Percentiles rank a stretch among this genome's conserved stretches.
Evolutionary conservation across 1,139 yeast genomes (phyloP).

Genomic region (Yamadazyma spencermartinsiae): DNA sequence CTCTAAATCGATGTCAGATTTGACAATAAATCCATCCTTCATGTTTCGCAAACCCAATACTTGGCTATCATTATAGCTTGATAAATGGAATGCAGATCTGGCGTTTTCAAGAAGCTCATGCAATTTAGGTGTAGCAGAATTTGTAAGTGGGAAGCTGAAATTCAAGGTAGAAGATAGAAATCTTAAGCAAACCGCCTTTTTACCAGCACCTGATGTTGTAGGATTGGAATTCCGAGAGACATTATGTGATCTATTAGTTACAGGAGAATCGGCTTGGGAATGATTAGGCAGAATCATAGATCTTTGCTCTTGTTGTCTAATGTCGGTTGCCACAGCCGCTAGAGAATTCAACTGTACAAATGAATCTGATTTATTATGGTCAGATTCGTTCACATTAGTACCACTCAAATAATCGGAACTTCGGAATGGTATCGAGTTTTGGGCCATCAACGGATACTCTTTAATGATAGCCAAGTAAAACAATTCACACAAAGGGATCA

Average conservation of each 20-base stretch:
- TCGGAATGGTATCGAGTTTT: conserved; percentile 36
- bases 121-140: conserved; percentile 69
- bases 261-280: conserved; percentile 8
- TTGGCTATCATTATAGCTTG: conserved; percentile 19
- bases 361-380: conserved; percentile 15
- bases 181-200: conserved; percentile 35
- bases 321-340: conserved; percentile 43
- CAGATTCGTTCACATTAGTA: conserved; percentile 6
- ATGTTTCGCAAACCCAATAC: conserved; percentile 23
- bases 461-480: conserved; percentile 61
- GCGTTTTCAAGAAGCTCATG: conserved; percentile 71
- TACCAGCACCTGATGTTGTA: conserved; percentile 1
- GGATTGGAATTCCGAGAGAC: not conserved
- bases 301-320: conserved; percentile 20
- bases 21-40: conserved; percentile 25
- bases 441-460: conserved; percentile 64
- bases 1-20: conserved; percentile 37
- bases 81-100: conserved; percentile 60
- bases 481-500: conserved; percentile 64
- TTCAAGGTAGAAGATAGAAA: conserved; percentile 48
- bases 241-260: not conserved
- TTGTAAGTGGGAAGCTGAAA: conserved; percentile 58
- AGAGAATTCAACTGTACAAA: conserved; percentile 28
- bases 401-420: conserved; percentile 12
- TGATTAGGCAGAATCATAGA: conserved; percentile 7